Percentiles rank a stretch among this genome's conserved stretches.
These are phyloP conservation scores for Trichoderma endophyticum DNA, from an alignment of 2,329 filamentous ascomycete genomes.

Conservation along the genomic window DNA sequence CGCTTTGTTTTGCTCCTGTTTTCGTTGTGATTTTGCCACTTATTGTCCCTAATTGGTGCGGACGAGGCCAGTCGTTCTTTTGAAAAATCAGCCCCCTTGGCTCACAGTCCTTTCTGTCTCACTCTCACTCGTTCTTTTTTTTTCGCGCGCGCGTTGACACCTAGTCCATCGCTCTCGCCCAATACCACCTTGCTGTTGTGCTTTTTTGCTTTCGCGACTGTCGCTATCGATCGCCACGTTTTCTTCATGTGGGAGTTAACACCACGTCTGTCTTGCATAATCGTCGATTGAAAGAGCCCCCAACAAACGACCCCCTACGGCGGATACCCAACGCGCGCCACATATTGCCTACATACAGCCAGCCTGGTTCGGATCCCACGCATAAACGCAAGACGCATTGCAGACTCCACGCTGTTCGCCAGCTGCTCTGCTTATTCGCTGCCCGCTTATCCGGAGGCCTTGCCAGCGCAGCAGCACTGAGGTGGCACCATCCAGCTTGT, in stretches of 20 bases:
- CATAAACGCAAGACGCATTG: constrained; percentile 12
- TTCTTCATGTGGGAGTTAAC: not conserved
- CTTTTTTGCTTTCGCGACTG: not conserved
- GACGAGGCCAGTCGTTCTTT: constrained; percentile 5
- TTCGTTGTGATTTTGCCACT: not conserved
- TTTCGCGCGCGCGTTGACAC: not conserved
- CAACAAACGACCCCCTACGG: constrained; percentile 1
- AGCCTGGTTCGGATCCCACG: constrained; percentile 12
- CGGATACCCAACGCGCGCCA: constrained; percentile 14
- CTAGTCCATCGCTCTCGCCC: not conserved
- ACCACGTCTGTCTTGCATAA: not conserved
- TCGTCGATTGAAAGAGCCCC: not conserved
- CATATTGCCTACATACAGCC: constrained; percentile 15
- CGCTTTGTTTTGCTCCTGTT: constrained; percentile 4
- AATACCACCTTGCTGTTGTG: not conserved
- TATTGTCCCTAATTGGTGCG: not conserved
- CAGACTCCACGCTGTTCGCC: constrained; percentile 14
- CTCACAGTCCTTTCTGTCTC: not conserved
- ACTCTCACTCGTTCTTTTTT: not conserved
- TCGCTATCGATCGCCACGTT: constrained; percentile 8
- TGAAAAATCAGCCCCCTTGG: not conserved
- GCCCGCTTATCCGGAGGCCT: constrained; percentile 14
- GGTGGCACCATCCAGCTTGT: constrained; percentile 15
- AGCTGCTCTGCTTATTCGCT: constrained; percentile 13
- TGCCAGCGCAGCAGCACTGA: constrained; percentile 17